Base-by-base conservation (phyloP, 208 protist species). In the Trypanosoma melophagium region DNA sequence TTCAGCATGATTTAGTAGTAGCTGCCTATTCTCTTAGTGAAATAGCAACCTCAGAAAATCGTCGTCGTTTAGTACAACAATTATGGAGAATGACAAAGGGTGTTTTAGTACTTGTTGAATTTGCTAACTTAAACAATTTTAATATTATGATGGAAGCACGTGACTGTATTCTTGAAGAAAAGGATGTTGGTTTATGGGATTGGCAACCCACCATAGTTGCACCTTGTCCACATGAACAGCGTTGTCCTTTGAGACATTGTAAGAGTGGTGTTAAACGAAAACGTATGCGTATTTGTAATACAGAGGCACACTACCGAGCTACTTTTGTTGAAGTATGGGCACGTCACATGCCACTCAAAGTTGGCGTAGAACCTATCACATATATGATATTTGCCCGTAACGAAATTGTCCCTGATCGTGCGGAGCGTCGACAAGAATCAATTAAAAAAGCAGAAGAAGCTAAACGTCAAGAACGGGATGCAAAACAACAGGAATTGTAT, bases 271-370 rank as follows among this genome's bases (percentile, higher is more conserved):
- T 93, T 47, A 95, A 95, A 79, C 76, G 84, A 25, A 89, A 91
- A 65, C 82, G 85, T 24, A 92, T 95, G 87, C 90, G 90, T 40
- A 86, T 95, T 31, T 95, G 90, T 74, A 79, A 77, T 19, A 93
- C 90, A 35, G 83, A 91, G 70, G 90, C 86, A 21, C 83, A 90
- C 50, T 95, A 95, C 76, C 77, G 81, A 12, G 70, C 87, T 24
- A 95, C 90, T 60, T 95, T 95, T 65, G 86, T 95, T 66, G 86
- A 95, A 42, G 74, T 87, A 35, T 95, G 90, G 90, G 87, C 86
- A 19, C 83, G 86, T 12, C 82, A 79, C 66, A 69, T 90, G 71
- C 90, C 87, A 9, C 70, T 92, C 16, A 91, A 91, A 75, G 83
- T 90, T 13, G 87, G 90, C 19, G 90, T 92, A 59, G 90, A 94